phyloP scores from a whole-genome alignment of 2,329 filamentous ascomycete genomes.

The Fusarium brevicatenulatum region DNA sequence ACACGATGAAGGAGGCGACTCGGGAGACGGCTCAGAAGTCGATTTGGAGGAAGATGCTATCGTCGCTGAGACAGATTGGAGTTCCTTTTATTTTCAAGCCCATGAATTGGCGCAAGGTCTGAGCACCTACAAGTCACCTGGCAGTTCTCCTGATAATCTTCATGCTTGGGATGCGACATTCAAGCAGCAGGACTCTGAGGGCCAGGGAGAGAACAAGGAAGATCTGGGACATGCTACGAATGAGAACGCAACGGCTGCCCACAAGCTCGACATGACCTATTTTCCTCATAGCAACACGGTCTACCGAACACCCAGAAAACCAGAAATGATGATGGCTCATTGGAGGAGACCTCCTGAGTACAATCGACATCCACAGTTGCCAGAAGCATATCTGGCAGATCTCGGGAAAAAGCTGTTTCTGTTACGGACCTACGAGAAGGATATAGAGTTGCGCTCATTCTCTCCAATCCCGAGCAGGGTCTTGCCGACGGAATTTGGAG shows the following conservation, averaged over 20 bases:
- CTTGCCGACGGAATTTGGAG: slow-evolving; percentile 42
- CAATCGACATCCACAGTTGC: slow-evolving; percentile 20
- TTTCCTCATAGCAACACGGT: slow-evolving; percentile 48
- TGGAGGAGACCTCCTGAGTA: slow-evolving; percentile 29
- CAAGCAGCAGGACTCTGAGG: slow-evolving; percentile 5
- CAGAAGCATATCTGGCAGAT: slow-evolving; percentile 16
- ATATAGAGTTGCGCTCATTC: slow-evolving; percentile 59
- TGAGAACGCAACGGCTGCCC: neutral
- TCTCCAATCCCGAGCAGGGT: slow-evolving; percentile 29
- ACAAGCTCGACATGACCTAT: slow-evolving; percentile 49
- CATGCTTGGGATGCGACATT: slow-evolving; percentile 22
- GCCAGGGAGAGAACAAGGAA: neutral
- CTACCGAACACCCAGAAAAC: slow-evolving; percentile 25
- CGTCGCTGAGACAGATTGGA: slow-evolving; percentile 10
- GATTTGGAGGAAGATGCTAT: slow-evolving; percentile 18
- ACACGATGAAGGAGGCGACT: slow-evolving; percentile 22
- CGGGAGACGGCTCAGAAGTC: slow-evolving; percentile 26
- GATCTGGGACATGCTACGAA: neutral
- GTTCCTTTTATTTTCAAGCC: slow-evolving; percentile 8
- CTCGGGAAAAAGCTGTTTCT: slow-evolving; percentile 46
- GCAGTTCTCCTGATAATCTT: slow-evolving; percentile 17
- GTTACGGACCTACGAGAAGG: slow-evolving; percentile 60
- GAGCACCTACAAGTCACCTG: neutral
- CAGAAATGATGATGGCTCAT: slow-evolving; percentile 32
- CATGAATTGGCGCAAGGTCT: slow-evolving; percentile 1